These are phyloP conservation scores for Cercospora citrullina DNA, from an alignment of 2,329 filamentous ascomycete species.

Conservation along the genomic window DNA sequence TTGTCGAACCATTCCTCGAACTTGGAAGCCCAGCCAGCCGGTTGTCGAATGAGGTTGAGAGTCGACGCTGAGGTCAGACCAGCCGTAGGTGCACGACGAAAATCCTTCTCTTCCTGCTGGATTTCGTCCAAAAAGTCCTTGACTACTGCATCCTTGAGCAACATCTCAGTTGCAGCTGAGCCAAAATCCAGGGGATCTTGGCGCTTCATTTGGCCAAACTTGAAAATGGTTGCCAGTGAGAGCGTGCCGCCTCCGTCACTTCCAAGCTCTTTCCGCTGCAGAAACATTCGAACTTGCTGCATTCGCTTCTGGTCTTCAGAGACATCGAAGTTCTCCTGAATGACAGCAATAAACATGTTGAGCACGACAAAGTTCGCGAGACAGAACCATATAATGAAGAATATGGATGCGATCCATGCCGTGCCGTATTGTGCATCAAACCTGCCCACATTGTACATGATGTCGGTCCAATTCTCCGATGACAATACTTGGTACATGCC, in stretches of 20 bases:
- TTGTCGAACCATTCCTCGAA: constrained; percentile 31
- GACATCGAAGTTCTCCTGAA: constrained; percentile 98
- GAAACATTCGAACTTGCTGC: constrained; percentile 91
- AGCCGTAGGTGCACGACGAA: constrained; percentile 23
- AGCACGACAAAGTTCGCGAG: constrained; percentile 91
- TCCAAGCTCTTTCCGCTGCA: constrained; percentile 85
- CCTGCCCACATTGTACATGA: constrained; percentile 78
- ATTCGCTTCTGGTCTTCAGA: constrained; percentile 97
- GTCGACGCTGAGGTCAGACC: constrained; percentile 20
- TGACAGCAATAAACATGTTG: constrained; percentile 99
- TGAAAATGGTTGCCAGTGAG: constrained; percentile 66
- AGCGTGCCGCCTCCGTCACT: constrained; percentile 67
- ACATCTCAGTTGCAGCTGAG: constrained; percentile 89
- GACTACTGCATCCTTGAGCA: constrained; percentile 93
- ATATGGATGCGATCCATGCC: constrained; percentile 89
- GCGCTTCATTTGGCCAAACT: constrained; percentile 61
- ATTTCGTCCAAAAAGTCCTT: constrained; percentile 87
- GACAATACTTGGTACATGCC: constrained; percentile 98
- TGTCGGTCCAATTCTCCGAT: constrained; percentile 90
- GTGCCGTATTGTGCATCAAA: constrained; percentile 66
- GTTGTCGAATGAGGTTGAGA: constrained; percentile 22
- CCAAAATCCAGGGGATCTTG: constrained; percentile 90
- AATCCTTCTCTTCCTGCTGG: constrained; percentile 27
- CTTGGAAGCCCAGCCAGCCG: constrained; percentile 28
- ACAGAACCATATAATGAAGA: constrained; percentile 94